Conservation (phyloP, 768 basidiomycete genomes). For the Tricholoma furcatifolium region DNA sequence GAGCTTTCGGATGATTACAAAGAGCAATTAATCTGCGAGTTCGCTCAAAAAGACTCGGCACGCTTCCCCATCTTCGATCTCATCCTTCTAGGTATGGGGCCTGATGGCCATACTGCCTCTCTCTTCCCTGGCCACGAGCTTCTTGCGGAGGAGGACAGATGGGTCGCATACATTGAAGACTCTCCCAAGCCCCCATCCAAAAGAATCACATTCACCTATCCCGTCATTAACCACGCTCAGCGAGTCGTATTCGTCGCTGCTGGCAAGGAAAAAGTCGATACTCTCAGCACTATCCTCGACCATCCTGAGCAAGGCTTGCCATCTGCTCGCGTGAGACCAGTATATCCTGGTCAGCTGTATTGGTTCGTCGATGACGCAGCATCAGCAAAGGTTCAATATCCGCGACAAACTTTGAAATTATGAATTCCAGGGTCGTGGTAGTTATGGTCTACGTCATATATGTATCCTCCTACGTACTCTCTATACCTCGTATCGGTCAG, state of each 20-base stretch:
- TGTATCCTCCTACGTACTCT: not conserved
- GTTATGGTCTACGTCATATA: not conserved
- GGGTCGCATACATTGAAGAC: slow-evolving; percentile 93
- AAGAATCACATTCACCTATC: slow-evolving; percentile 90
- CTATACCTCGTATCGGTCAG: not conserved
- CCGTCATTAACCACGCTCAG: slow-evolving; percentile 87
- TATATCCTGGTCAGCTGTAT: slow-evolving; percentile 78
- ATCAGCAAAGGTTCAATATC: slow-evolving; percentile 56
- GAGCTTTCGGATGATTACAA: slow-evolving; percentile 83
- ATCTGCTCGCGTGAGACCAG: slow-evolving; percentile 77
- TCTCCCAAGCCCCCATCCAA: slow-evolving; percentile 90
- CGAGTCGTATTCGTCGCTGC: slow-evolving; percentile 87
- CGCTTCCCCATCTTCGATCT: slow-evolving; percentile 98
- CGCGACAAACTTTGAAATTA: slow-evolving; percentile 56
- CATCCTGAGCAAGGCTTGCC: slow-evolving; percentile 78
- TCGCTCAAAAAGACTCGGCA: slow-evolving; percentile 90
- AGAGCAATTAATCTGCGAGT: slow-evolving; percentile 81
- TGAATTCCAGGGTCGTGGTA: slow-evolving; percentile 20
- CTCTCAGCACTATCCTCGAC: slow-evolving; percentile 74
- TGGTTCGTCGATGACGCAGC: slow-evolving; percentile 96
- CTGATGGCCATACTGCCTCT: slow-evolving; percentile 97
- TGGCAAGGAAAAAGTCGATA: slow-evolving; percentile 80
- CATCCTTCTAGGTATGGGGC: slow-evolving; percentile 94
- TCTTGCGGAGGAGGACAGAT: slow-evolving; percentile 82
- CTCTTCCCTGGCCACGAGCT: slow-evolving; percentile 94